These are phyloP conservation scores for Drechslera avenae DNA, from an alignment of 2,329 filamentous ascomycete genomes.

Conservation along the genomic window DNA sequence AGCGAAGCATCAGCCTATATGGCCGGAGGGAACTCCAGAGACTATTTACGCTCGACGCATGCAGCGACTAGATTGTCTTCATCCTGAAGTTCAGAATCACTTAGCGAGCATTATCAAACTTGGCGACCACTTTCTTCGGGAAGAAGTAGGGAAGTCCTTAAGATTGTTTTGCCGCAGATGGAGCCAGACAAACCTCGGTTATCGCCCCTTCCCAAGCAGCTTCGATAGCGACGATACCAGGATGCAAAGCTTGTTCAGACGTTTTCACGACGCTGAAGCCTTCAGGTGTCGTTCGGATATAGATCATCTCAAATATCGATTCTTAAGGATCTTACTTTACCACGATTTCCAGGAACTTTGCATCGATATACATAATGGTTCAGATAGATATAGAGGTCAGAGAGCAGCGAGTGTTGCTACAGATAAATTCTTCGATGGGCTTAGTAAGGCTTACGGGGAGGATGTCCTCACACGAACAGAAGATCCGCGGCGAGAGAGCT, in stretches of 20 bases:
- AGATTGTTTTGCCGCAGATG: constrained; percentile 6
- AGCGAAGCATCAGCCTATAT: constrained; percentile 3
- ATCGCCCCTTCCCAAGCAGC: background rate
- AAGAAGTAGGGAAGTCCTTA: constrained; percentile 2
- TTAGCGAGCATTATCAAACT: constrained; percentile 2
- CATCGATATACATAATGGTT: constrained; percentile 7
- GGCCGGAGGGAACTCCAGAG: background rate
- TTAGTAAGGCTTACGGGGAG: constrained; percentile 4
- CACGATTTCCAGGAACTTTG: constrained; percentile 3
- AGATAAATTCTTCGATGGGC: constrained; percentile 3
- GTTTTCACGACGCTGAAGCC: constrained; percentile 1
- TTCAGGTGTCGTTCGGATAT: constrained; percentile 1
- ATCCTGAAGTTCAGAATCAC: background rate
- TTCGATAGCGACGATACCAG: background rate
- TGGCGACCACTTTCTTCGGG: constrained; percentile 2
- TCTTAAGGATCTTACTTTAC: constrained; percentile 8
- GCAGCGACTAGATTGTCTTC: constrained; percentile 4
- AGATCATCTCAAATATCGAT: constrained; percentile 2
- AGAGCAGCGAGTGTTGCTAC: constrained; percentile 1
- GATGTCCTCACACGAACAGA: constrained; percentile 3
- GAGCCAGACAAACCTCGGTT: constrained; percentile 3
- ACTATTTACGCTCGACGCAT: constrained; percentile 4
- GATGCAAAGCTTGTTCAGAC: constrained; percentile 5
- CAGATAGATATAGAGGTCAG: constrained; percentile 2
- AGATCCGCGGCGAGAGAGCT: constrained; percentile 4